Evolutionary conservation across 1,139 yeast species (phyloP).

Genomic region (Suhomyces ambrosiae): DNA sequence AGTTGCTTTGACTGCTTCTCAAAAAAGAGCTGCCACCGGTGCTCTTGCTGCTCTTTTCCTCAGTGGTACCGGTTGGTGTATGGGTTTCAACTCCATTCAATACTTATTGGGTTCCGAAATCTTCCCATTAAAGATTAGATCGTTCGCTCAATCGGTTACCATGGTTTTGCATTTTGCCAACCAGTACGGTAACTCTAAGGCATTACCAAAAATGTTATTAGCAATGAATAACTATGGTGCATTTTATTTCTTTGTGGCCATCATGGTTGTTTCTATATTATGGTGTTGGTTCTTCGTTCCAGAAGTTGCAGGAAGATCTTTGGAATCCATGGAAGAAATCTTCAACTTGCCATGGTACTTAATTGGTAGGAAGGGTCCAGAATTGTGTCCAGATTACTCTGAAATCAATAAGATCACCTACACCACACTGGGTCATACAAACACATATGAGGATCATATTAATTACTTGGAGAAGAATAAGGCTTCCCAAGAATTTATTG

Average conservation of each 20-base stretch:
- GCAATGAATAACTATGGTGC: conserved; percentile 54
- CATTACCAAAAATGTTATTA: conserved; percentile 54
- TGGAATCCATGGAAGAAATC: conserved; percentile 60
- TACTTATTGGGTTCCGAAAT: conserved; percentile 61
- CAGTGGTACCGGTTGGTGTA: conserved; percentile 62
- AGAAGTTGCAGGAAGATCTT: conserved; percentile 54
- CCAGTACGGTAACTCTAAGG: conserved; percentile 63
- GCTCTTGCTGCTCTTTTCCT: conserved; percentile 57
- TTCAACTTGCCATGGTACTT: conserved; percentile 62
- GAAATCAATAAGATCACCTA: conserved; percentile 38
- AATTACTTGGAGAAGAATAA: conserved; percentile 20
- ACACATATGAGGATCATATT: conserved; percentile 25
- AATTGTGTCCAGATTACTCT: conserved; percentile 56
- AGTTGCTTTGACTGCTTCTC: conserved; percentile 30
- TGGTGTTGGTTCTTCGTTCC: conserved; percentile 60
- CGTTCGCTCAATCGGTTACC: conserved; percentile 54
- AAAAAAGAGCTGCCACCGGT: conserved; percentile 45
- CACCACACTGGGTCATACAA: conserved; percentile 19
- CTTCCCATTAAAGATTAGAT: conserved; percentile 57
- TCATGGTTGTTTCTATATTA: conserved; percentile 40
- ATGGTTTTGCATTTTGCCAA: conserved; percentile 63
- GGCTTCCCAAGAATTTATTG: conserved; percentile 16
- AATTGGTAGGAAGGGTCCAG: conserved; percentile 54
- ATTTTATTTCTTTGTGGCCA: conserved; percentile 54
- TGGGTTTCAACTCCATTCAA: conserved; percentile 64